Conservation (phyloP, 2,329 filamentous ascomycete genomes). For the Microascus cirrosus region DNA sequence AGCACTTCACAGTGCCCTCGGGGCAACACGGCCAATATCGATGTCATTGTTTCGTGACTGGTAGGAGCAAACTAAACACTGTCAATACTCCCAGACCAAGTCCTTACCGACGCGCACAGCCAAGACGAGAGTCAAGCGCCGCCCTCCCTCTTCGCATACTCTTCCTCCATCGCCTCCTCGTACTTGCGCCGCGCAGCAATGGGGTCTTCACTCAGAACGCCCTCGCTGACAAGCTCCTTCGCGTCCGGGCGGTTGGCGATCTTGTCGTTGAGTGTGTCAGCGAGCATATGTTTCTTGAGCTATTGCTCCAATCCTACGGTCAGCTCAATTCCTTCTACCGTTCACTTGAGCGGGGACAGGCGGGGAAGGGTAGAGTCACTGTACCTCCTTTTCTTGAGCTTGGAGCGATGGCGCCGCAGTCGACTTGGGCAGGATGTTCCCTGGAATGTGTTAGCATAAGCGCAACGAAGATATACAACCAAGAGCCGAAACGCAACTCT, state of each 20-base stretch:
- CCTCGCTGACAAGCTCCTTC: conserved; percentile 66
- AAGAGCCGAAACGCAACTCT: conserved; percentile 20
- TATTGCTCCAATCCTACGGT: conserved; percentile 11
- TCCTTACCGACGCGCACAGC: not conserved
- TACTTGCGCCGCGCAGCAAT: conserved; percentile 46
- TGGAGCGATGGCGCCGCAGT: conserved; percentile 68
- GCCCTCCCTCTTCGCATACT: conserved; percentile 53
- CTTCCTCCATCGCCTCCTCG: conserved; percentile 50
- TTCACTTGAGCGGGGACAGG: not conserved
- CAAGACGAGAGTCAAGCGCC: conserved; percentile 31
- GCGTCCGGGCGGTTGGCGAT: conserved; percentile 67
- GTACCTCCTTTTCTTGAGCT: conserved; percentile 65
- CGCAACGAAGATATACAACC: not conserved
- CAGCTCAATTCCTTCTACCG: not conserved
- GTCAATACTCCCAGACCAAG: not conserved
- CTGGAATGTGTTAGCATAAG: conserved; percentile 29
- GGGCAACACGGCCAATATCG: no score
- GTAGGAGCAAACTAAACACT: not conserved
- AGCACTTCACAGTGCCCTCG: not conserved
- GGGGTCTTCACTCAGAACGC: conserved; percentile 63
- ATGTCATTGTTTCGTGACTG: no score
- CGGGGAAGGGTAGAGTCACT: conserved; percentile 8
- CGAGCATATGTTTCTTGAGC: conserved; percentile 79
- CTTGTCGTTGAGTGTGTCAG: conserved; percentile 78
- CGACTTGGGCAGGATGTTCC: conserved; percentile 76